These are phyloP conservation scores for Stachybotrys echinatus DNA, from an alignment of 2,329 filamentous ascomycete species.

Conservation along the genomic window DNA sequence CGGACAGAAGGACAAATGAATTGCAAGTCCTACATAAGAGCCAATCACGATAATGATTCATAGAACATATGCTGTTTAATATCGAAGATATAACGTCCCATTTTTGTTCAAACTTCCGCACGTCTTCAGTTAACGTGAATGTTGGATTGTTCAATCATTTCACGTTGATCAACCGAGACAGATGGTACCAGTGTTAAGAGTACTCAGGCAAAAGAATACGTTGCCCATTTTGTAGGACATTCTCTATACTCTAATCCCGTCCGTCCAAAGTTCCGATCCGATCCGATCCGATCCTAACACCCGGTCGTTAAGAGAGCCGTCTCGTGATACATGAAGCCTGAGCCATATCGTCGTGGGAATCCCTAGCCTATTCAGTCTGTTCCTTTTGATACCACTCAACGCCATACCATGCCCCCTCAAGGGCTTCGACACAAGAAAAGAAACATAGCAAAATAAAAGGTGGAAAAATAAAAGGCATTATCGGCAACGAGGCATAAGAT, in stretches of 20 bases:
- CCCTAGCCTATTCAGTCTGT: background rate
- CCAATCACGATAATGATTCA: too few relatives aligned
- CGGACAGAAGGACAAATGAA: slow-evolving; percentile 23
- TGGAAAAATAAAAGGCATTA: background rate
- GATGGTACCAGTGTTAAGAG: too few relatives aligned
- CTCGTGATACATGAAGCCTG: background rate
- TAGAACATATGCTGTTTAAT: too few relatives aligned
- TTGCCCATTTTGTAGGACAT: background rate
- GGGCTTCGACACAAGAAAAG: background rate
- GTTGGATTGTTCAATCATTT: too few relatives aligned
- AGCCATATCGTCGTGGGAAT: slow-evolving; percentile 1
- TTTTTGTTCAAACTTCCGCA: too few relatives aligned
- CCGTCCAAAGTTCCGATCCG: too few relatives aligned
- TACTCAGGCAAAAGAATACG: too few relatives aligned
- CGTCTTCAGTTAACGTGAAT: too few relatives aligned
- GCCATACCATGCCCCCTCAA: background rate
- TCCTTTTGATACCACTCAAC: background rate
- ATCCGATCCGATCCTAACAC: slow-evolving; percentile 2
- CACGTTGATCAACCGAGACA: too few relatives aligned
- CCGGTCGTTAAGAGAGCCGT: background rate
- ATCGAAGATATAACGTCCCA: too few relatives aligned
- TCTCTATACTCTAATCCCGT: background rate
- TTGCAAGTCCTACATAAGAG: too few relatives aligned
- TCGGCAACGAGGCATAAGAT: too few relatives aligned
- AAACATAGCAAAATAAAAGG: background rate